These are phyloP conservation scores for Arctium minus DNA, from an alignment of 129 eudicot species.

Conservation along the genomic window DNA sequence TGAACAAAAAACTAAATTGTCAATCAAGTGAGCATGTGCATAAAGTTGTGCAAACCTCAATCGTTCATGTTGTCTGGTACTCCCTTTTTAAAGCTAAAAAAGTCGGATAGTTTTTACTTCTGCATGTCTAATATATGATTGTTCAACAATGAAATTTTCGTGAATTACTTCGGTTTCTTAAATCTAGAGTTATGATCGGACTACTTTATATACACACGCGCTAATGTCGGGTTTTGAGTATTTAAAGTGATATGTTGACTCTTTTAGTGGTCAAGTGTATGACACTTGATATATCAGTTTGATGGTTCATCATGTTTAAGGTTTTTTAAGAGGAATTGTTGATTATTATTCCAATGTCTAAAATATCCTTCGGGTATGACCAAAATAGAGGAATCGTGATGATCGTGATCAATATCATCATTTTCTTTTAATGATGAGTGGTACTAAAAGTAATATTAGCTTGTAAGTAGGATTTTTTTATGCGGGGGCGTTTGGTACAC, in stretches of 20 bases:
- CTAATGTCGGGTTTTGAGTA: not conserved
- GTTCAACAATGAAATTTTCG: conserved; percentile 3
- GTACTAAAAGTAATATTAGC: not conserved
- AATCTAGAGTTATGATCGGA: not conserved
- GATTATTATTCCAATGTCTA: too few species aligned
- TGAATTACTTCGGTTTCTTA: not conserved
- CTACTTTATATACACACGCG: not conserved
- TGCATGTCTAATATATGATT: conserved; percentile 5
- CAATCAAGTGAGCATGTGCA: conserved; percentile 21
- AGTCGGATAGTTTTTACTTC: conserved; percentile 1
- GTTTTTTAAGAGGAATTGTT: not conserved
- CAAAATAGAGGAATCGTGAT: not conserved
- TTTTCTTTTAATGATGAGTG: not conserved
- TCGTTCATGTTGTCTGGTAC: conserved; percentile 17
- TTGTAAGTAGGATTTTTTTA: not conserved
- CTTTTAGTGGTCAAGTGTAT: not conserved
- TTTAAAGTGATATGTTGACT: not conserved
- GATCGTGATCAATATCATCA: not conserved
- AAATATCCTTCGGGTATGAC: not conserved
- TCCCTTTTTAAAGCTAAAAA: conserved; percentile 13
- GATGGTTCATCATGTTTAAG: not conserved
- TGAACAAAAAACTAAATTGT: conserved; percentile 17
- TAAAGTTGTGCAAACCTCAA: conserved; percentile 16
- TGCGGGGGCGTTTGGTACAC: not conserved
- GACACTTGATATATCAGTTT: not conserved